Conservation (phyloP, 2,329 filamentous ascomycete species). For the Septoria petroselini region DNA sequence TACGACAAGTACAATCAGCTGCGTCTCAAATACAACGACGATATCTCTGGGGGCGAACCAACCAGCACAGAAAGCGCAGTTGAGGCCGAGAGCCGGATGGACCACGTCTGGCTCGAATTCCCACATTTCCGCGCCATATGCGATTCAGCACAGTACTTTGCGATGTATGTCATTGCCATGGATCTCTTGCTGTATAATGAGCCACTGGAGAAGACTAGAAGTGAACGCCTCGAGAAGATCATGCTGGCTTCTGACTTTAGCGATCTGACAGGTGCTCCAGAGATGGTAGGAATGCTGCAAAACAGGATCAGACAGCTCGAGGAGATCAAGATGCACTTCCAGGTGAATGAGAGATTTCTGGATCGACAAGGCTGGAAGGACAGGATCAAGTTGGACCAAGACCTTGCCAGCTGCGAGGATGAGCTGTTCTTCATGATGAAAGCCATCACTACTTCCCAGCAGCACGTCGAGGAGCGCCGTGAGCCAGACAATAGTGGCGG, state of each 20-base stretch:
- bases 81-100: slow-evolving; percentile 68
- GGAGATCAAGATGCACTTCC: slow-evolving; percentile 95
- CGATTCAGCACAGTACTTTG: slow-evolving; percentile 95
- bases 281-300: slow-evolving; percentile 88
- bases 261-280: slow-evolving; percentile 86
- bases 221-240: slow-evolving; percentile 92
- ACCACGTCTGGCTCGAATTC: slow-evolving; percentile 96
- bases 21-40: slow-evolving; percentile 94
- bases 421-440: slow-evolving; percentile 99
- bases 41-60: slow-evolving; percentile 65
- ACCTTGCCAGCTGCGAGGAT: slow-evolving; percentile 85
- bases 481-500: slow-evolving; percentile 67
- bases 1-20: slow-evolving; percentile 99
- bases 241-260: slow-evolving; percentile 99
- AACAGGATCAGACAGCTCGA: slow-evolving; percentile 89
- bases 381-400: slow-evolving; percentile 79
- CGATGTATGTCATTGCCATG: slow-evolving; percentile 95
- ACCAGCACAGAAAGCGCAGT: slow-evolving; percentile 44
- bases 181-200: slow-evolving; percentile 96
- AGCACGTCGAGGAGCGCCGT: slow-evolving; percentile 70
- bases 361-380: slow-evolving; percentile 92
- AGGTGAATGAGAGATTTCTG: slow-evolving; percentile 81
- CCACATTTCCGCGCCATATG: slow-evolving; percentile 91
- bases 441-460: slow-evolving; percentile 92
- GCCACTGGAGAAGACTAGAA: slow-evolving; percentile 94